Conservation (phyloP, 2,329 filamentous ascomycete species). For the Rhynchosporium graminicola region DNA sequence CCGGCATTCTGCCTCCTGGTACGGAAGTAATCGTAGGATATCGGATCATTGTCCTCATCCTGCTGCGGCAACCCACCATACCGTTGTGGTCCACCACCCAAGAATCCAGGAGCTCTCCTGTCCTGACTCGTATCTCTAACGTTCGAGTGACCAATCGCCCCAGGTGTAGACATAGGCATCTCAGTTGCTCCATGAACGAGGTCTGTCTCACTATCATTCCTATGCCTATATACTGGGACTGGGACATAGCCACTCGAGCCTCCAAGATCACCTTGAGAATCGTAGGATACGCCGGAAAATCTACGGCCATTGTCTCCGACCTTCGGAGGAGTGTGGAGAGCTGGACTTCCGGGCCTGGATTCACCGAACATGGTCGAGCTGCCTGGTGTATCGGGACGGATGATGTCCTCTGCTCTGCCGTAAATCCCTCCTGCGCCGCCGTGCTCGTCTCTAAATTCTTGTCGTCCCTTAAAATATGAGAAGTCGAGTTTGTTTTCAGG, state of each 20-base stretch:
- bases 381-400: constrained; percentile 41
- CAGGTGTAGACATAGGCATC: constrained; percentile 48
- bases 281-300: constrained; percentile 26
- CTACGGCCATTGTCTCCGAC: constrained; percentile 13
- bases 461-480: constrained; percentile 82
- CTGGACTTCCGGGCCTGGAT: constrained; percentile 37
- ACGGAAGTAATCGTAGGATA: constrained; percentile 40
- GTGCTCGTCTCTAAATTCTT: constrained; percentile 84
- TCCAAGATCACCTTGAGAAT: constrained; percentile 4
- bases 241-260: constrained; percentile 7
- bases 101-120: constrained; percentile 51
- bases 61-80: constrained; percentile 61
- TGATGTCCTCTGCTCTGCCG: constrained; percentile 59
- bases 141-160: constrained; percentile 21
- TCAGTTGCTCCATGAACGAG: constrained; percentile 55
- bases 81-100: constrained; percentile 59
- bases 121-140: constrained; percentile 42
- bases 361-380: constrained; percentile 29
- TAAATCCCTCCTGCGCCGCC: constrained; percentile 70
- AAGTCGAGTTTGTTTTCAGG: constrained; percentile 88
- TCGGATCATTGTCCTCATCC: constrained; percentile 40
- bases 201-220: constrained; percentile 53
- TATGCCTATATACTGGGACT: constrained; percentile 44
- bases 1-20: constrained; percentile 28
- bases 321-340: background rate